These are phyloP conservation scores for Lepidium sativum DNA, from an alignment of 345 rosid species.

Conservation along the genomic window DNA sequence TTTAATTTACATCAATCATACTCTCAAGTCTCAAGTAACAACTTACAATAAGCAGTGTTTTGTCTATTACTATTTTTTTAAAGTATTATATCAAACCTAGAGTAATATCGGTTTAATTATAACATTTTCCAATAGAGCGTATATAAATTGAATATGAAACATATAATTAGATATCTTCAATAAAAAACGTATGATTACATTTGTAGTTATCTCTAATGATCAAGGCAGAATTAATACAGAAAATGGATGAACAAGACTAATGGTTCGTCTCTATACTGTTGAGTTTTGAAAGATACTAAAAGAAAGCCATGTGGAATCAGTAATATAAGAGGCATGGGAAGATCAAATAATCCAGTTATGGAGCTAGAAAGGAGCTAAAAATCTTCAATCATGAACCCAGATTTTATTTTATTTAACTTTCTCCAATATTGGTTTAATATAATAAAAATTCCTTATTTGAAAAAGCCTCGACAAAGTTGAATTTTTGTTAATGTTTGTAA, in stretches of 20 bases:
- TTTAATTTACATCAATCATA: background rate
- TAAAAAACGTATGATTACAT: too few relatives aligned
- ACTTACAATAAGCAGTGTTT: background rate
- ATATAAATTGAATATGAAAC: background rate
- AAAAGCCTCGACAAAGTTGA: background rate
- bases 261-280: background rate
- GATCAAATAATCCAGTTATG: constrained; percentile 27
- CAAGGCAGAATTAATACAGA: background rate
- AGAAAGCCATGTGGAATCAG: constrained; percentile 18
- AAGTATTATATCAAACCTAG: background rate
- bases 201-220: background rate
- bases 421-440: background rate
- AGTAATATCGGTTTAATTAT: background rate
- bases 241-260: background rate
- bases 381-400: constrained; percentile 10
- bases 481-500: background rate
- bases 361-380: constrained; percentile 12
- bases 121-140: background rate
- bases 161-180: too few relatives aligned
- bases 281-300: background rate
- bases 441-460: background rate
- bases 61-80: background rate
- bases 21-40: too few relatives aligned
- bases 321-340: constrained; percentile 17
- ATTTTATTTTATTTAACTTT: background rate